Evolutionary conservation across 2,329 filamentous ascomycete species (phyloP).

Genomic region (Botrytis deweyae): DNA sequence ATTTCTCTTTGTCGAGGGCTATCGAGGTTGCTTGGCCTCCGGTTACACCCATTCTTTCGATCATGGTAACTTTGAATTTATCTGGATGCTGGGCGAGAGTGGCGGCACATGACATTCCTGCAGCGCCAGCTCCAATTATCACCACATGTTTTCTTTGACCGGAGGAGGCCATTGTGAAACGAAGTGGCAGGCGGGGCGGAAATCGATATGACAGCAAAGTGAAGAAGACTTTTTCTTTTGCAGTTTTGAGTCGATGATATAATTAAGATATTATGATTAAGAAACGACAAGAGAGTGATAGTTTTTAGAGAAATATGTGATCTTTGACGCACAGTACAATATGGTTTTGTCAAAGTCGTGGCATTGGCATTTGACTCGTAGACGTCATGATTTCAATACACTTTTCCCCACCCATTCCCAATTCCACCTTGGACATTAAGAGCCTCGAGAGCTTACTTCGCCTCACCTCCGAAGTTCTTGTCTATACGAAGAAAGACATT

Average conservation of each 20-base stretch:
- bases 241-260: not conserved
- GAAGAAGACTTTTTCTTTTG: not conserved
- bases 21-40: slow-evolving; percentile 63
- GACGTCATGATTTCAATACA: slow-evolving; percentile 14
- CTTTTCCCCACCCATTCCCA: not conserved
- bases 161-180: slow-evolving; percentile 3
- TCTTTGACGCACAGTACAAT: not conserved
- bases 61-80: slow-evolving; percentile 63
- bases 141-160: slow-evolving; percentile 49
- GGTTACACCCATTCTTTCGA: slow-evolving; percentile 58
- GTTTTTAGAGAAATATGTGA: not conserved
- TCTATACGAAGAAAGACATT: not conserved
- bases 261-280: not conserved
- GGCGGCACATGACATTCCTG: slow-evolving; percentile 62
- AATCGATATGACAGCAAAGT: not conserved
- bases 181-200: not conserved
- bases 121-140: slow-evolving; percentile 61
- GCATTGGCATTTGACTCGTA: slow-evolving; percentile 1
- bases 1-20: slow-evolving; percentile 53
- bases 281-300: not conserved
- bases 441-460: not conserved
- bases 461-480: not conserved
- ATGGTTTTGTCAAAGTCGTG: not conserved
- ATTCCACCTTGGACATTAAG: not conserved
- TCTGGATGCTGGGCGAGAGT: slow-evolving; percentile 65